Conservation (phyloP, 108 stramenopile species). For the Conticribra guillardii region DNA sequence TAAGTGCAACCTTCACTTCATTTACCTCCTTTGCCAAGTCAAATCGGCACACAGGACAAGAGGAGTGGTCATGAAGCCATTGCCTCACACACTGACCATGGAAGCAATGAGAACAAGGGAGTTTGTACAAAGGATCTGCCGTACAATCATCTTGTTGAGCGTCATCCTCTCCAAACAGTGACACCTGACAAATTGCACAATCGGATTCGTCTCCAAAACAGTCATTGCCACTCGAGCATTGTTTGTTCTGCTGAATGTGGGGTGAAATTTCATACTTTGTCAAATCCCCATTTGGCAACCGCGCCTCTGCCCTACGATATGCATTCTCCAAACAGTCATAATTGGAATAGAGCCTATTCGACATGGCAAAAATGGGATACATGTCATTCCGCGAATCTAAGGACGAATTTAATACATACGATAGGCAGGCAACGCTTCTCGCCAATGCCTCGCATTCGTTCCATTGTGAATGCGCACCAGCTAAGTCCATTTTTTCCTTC, state of each 20-base stretch:
- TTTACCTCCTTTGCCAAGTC: too few species aligned
- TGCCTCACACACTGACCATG: conserved; percentile 25
- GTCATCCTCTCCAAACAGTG: conserved; percentile 14
- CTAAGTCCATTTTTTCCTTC: conserved; percentile 28
- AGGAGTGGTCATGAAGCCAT: conserved; percentile 32
- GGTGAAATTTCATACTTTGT: conserved; percentile 24
- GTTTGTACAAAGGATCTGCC: conserved; percentile 2
- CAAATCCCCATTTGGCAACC: conserved; percentile 23
- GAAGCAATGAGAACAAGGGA: conserved; percentile 44
- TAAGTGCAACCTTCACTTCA: too few species aligned
- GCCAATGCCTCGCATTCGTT: conserved; percentile 9
- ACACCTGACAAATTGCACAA: conserved; percentile 26
- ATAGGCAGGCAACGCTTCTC: conserved; percentile 7
- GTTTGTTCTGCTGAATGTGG: neutral
- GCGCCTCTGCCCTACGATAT: conserved; percentile 21
- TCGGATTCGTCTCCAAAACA: neutral
- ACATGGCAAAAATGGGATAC: neutral
- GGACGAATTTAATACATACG: neutral
- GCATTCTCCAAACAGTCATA: conserved; percentile 32
- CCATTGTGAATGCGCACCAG: conserved; percentile 31
- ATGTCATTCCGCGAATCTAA: neutral
- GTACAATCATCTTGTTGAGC: neutral
- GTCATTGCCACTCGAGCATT: too few species aligned
- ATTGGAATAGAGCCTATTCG: conserved; percentile 21
- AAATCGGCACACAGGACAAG: conserved; percentile 31